Evolutionary conservation across 495 filamentous ascomycete species (phyloP).

Genomic region (Penicillium dipodomyicola): DNA sequence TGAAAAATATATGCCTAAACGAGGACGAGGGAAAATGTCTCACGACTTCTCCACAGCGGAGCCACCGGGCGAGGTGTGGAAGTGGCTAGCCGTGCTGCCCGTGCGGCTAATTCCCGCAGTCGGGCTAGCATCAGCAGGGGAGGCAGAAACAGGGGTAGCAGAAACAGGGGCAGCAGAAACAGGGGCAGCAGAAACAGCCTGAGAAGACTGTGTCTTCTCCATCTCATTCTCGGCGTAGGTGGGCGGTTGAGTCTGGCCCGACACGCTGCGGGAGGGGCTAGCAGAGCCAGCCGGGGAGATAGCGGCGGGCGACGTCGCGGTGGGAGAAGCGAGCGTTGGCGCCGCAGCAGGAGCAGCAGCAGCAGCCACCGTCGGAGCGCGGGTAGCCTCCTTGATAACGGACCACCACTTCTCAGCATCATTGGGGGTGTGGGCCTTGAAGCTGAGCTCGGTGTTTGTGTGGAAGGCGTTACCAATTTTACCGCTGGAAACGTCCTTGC

Average conservation of each 20-base stretch:
- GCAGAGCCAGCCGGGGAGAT: not conserved
- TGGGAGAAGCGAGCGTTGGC: not conserved
- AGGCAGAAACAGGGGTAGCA: constrained; percentile 1
- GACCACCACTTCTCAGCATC: constrained; percentile 82
- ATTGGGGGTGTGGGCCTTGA: constrained; percentile 69
- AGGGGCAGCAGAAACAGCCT: too few species aligned
- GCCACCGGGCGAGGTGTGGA: constrained; percentile 30
- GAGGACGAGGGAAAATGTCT: not conserved
- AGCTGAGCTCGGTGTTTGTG: constrained; percentile 60
- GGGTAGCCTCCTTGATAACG: constrained; percentile 54
- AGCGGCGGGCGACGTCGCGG: constrained; percentile 11
- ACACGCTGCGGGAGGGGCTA: constrained; percentile 5
- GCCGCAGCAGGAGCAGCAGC: not conserved
- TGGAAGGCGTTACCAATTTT: constrained; percentile 58
- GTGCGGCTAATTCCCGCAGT: constrained; percentile 26
- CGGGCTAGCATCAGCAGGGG: constrained; percentile 12
- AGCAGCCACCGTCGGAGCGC: constrained; percentile 15
- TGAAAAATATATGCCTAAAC: not conserved
- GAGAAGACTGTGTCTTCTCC: constrained; percentile 17
- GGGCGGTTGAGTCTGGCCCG: constrained; percentile 24
- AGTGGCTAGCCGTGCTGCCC: constrained; percentile 33
- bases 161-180: constrained; percentile 4
- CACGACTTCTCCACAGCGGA: constrained; percentile 23
- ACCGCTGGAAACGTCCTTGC: constrained; percentile 74
- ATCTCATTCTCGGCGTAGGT: constrained; percentile 32